Base-by-base conservation (phyloP, 768 basidiomycete species). In the Leucocoprinus sp. region DNA sequence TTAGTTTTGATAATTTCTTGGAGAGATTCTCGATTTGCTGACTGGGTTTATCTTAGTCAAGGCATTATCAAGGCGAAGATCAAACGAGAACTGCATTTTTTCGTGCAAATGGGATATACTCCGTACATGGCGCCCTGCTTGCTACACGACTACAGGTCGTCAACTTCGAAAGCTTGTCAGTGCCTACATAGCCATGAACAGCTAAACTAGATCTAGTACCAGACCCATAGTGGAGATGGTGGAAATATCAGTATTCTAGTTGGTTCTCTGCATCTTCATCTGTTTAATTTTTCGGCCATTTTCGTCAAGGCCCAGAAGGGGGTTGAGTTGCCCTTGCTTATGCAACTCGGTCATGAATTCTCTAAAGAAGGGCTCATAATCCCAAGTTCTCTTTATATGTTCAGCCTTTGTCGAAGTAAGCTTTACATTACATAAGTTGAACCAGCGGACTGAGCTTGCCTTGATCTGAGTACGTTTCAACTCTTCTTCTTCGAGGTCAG, bases 351-450 rank as follows among this genome's bases (percentile, higher is more conserved):
- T 59, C 6, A 76, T 50, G 49, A 73, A 79, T 27, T 62, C 65
- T n/a, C 58, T 60, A 23, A 80, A 60, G 58, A 82, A 80, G 0
- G 76, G 77, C 53, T 79, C 77, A 51, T 80, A 82, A 58, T 82
- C 78, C 51, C 72, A 75, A 8, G 78, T 80, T 11, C 80, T 62
- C 42, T 74, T 77, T 35, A 75, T 54, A 50, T 78, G 69, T 18
- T 82, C 79, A 8, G 68, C 69, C 79, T 80, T 53, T 37, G 45
- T 23, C 9, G 14, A n/a, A 31, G 14, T 26, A 43, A 26, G 5
- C 35, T 23, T 49, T 39, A 33, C 2, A 18, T 42, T 27, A 9
- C 4, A 8, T 39, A 19, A 26, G 28, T 41, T 33, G 47, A 34
- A 12, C 27, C 7, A 27, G 15, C 34, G 8, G 15, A 29, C 8